These are phyloP conservation scores for Poa pratensis DNA, from an alignment of 176 grass and related monocot genomes.

Conservation along the genomic window DNA sequence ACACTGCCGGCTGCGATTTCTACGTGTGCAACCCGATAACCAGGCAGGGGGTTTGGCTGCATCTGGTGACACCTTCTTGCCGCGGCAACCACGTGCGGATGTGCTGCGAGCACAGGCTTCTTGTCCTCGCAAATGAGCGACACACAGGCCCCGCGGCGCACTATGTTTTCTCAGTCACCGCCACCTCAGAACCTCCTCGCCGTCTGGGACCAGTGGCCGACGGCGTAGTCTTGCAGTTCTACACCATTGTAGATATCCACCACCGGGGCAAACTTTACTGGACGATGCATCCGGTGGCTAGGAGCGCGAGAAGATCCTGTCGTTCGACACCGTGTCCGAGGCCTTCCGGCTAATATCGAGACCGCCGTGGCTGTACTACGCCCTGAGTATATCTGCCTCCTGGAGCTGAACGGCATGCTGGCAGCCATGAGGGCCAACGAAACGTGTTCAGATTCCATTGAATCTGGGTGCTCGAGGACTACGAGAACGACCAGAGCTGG, in stretches of 20 bases:
- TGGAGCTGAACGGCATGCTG: slow-evolving; percentile 27
- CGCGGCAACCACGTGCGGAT: not conserved
- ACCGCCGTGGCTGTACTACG: not conserved
- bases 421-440: not conserved
- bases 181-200: not conserved
- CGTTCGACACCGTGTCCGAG: slow-evolving; percentile 33
- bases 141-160: not conserved
- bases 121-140: not conserved
- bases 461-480: slow-evolving; percentile 28
- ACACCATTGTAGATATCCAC: not conserved
- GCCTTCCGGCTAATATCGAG: not conserved
- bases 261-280: slow-evolving; percentile 11
- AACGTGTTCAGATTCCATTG: not conserved
- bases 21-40: not conserved
- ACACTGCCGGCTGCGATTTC: accelerated
- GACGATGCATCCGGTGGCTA: not conserved
- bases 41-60: not conserved
- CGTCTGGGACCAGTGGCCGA: not conserved
- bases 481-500: not conserved
- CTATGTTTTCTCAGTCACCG: slow-evolving; percentile 4
- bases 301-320: not conserved
- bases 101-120: slow-evolving; percentile 22
- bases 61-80: not conserved
- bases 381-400: not conserved
- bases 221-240: not conserved